Evolutionary conservation across 2,329 filamentous ascomycete genomes (phyloP).

Genomic region (Beauveria sp.): DNA sequence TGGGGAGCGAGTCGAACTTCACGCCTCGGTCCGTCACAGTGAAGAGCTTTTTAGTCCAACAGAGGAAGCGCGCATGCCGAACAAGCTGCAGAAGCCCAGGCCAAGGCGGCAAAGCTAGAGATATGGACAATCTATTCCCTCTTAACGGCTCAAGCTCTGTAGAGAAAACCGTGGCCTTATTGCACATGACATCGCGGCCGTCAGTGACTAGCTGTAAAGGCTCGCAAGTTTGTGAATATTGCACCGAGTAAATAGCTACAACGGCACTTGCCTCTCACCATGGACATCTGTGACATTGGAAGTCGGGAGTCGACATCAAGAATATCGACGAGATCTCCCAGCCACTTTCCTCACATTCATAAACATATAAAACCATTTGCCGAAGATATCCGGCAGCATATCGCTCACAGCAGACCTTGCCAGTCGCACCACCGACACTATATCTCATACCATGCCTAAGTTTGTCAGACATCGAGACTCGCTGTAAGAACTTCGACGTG

Average conservation of each 20-base stretch:
- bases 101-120: not conserved
- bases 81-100: constrained; percentile 6
- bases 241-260: not conserved
- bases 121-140: not conserved
- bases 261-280: not conserved
- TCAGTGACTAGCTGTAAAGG: not conserved
- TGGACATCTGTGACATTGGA: not conserved
- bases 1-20: constrained; percentile 4
- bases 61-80: not conserved
- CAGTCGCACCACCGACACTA: not conserved
- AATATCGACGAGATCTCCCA: not conserved
- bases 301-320: not conserved
- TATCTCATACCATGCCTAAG: constrained; percentile 17
- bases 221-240: not conserved
- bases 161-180: not conserved
- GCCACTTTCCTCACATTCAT: not conserved
- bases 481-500: constrained; percentile 55
- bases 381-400: not conserved
- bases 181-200: not conserved
- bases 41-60: not conserved
- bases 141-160: not conserved
- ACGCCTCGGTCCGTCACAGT: not conserved
- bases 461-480: constrained; percentile 49
- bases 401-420: not conserved
- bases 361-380: not conserved